These are phyloP conservation scores for Diaporthe aspalathi DNA, from an alignment of 2,329 filamentous ascomycete species.

Conservation along the genomic window DNA sequence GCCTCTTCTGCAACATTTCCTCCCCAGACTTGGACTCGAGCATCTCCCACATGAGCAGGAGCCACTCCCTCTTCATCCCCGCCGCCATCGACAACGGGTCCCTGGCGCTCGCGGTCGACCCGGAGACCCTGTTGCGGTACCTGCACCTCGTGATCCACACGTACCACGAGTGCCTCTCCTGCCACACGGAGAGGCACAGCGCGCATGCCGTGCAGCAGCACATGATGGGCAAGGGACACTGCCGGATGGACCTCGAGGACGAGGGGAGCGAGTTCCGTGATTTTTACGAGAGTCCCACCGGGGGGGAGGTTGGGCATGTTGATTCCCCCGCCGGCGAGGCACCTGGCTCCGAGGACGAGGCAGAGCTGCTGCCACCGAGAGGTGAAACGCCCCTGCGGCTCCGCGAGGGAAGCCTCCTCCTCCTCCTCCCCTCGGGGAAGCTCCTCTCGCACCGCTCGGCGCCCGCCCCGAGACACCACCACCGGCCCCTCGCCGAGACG, in stretches of 20 bases:
- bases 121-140: conserved; percentile 57
- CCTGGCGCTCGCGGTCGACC: conserved; percentile 53
- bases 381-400: not conserved
- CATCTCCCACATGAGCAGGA: conserved; percentile 57
- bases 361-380: not conserved
- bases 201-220: conserved; percentile 58
- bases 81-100: conserved; percentile 43
- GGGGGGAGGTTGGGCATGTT: not conserved
- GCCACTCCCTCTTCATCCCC: conserved; percentile 58
- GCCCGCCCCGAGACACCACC: not conserved
- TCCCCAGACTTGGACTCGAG: conserved; percentile 48
- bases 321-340: not conserved
- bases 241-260: conserved; percentile 50
- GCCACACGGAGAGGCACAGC: conserved; percentile 54
- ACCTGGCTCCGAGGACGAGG: not conserved
- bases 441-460: conserved; percentile 46
- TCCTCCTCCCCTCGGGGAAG: conserved; percentile 50
- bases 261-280: conserved; percentile 50
- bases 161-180: conserved; percentile 61
- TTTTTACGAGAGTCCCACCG: conserved; percentile 46
- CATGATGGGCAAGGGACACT: conserved; percentile 59
- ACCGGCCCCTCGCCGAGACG: conserved; percentile 19
- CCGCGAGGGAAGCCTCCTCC: conserved; percentile 44
- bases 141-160: conserved; percentile 56
- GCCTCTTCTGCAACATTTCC: conserved; percentile 53